Conservation (phyloP, 768 basidiomycete species). For the Pilatotrama ljubarskyi region DNA sequence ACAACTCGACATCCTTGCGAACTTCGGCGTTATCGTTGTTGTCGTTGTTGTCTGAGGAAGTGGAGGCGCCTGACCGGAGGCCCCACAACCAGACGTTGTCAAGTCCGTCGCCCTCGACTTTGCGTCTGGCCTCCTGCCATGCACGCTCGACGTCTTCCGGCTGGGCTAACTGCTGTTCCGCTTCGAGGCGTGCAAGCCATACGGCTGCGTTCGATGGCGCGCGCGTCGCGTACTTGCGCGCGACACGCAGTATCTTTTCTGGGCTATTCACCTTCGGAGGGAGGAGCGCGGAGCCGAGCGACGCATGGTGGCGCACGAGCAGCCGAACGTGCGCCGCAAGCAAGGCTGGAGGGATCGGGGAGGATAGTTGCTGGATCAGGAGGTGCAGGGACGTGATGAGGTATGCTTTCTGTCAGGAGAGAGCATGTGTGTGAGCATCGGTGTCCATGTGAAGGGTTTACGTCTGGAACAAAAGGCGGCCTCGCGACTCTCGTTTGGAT, state of each 20-base stretch:
- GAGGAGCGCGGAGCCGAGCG: conserved; percentile 22
- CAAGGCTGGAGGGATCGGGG: conserved; percentile 30
- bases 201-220: conserved; percentile 39
- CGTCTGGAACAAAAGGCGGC: neutral
- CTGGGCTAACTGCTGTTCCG: conserved; percentile 37
- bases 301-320: conserved; percentile 26
- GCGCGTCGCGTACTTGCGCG: conserved; percentile 46
- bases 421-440: conserved; percentile 8
- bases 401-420: conserved; percentile 27
- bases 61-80: conserved; percentile 26
- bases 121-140: conserved; percentile 48
- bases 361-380: conserved; percentile 22
- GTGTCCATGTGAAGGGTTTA: neutral
- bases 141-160: conserved; percentile 32
- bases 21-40: conserved; percentile 10
- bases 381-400: conserved; percentile 30
- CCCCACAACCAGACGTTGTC: conserved; percentile 60
- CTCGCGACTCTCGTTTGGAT: conserved; percentile 2
- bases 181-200: conserved; percentile 54
- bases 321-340: conserved; percentile 40
- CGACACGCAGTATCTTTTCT: conserved; percentile 39
- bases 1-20: conserved; percentile 16
- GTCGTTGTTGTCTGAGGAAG: neutral
- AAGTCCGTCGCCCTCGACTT: conserved; percentile 35
- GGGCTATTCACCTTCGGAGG: conserved; percentile 22